These are phyloP conservation scores for Blastocystis sp. DNA, from an alignment of 352 stramenopile species.

Conservation along the genomic window DNA sequence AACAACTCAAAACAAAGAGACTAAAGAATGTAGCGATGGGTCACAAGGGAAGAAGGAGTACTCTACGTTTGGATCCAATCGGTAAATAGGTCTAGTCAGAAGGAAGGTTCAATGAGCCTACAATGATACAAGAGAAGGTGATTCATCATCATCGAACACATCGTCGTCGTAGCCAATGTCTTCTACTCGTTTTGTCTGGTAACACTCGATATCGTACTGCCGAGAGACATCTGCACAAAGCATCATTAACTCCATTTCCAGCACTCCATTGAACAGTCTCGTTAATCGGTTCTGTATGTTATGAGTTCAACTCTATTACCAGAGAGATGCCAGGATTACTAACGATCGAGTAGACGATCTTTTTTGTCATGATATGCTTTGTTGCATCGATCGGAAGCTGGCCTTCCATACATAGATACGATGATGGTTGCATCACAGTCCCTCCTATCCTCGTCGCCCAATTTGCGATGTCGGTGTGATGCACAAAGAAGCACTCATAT, in stretches of 20 bases:
- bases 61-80: not conserved
- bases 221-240: not conserved
- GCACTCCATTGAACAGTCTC: conserved; percentile 8
- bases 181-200: not conserved
- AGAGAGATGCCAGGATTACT: conserved; percentile 10
- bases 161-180: not conserved
- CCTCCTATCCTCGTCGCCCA: not conserved
- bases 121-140: not conserved
- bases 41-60: conserved; percentile 3
- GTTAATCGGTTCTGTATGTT: not conserved
- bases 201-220: not conserved
- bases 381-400: no score
- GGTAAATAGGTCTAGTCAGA: not conserved
- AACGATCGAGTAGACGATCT: not conserved
- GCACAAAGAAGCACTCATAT: not conserved
- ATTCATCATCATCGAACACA: not conserved
- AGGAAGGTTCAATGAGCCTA: not conserved
- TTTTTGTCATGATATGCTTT: not conserved
- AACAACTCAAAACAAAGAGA: conserved; percentile 8
- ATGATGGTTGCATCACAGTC: not conserved
- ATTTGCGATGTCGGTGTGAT: not conserved
- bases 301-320: not conserved
- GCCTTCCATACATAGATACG: not conserved
- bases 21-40: not conserved
- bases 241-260: conserved; percentile 25